Base-by-base conservation (phyloP, 176 grass and related monocot genomes). In the Aegilops umbellulata region DNA sequence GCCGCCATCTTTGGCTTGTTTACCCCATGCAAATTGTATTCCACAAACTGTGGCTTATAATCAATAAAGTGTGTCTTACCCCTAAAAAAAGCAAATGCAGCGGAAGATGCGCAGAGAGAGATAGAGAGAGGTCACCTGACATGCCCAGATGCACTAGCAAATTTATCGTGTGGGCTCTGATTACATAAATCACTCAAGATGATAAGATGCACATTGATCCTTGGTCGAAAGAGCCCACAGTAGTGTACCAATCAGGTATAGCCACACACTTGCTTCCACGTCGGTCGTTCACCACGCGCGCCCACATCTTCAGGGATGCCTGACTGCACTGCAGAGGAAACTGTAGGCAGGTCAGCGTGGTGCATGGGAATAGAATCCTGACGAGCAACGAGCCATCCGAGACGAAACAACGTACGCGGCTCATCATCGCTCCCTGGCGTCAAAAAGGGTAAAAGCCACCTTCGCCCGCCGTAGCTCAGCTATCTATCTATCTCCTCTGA, bases 321-420 rank as follows among this genome's bases (percentile, higher is more conserved):
- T 51, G 47, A 6, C 47, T 42, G 39, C 60, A 31, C 46, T n/a
- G 69, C 77, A 30, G 35, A n/a, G 7, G 11, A 57, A 82, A n/a
- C 80, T 83, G 89, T 90, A 87, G 84, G 23, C 8, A 24, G 39
- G 73, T 64, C 72, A 72, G 55, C 74, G 25, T 46, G 30, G 66
- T 27, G 19, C 73, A 36, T n/a, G 84, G 77, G 88, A 89, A 76
- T 85, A 85, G 83, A 89, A 86, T 36, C 80, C 84, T 83, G 89
- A 83, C 72, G 38, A 73, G 14, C 51, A 2, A 58, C 31, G 61
- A 47, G 47, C 27, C 71, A 32, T 31, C 80, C 68, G 32, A 38
- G 17, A 55, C 58, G 65, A 8, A 34, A 17, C 65, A 68, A 7
- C 47, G 1, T 24, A 20, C 38, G 10, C 26, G 23, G 57, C 42